Evolutionary conservation across 345 rosid species (phyloP).

Genomic region (Cardamine chenopodiifolia): DNA sequence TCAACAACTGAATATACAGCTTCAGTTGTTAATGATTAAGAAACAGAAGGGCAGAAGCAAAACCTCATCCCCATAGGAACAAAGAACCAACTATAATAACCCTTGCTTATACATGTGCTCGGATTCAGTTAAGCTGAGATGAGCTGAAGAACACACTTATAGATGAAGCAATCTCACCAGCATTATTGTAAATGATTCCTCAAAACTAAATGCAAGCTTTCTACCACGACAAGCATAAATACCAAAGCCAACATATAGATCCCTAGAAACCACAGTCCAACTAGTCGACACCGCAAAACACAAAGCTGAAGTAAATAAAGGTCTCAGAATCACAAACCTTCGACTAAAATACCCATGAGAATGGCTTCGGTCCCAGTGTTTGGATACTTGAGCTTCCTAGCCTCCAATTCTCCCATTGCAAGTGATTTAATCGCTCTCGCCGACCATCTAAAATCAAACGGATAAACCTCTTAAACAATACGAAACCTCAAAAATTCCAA

Average conservation of each 20-base stretch:
- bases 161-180: not conserved
- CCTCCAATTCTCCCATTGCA: constrained; percentile 83
- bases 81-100: constrained; percentile 3
- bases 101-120: not conserved
- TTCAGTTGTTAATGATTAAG: not conserved
- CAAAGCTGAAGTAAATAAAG: not conserved
- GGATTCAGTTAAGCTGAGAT: not conserved
- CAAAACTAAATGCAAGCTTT: not conserved
- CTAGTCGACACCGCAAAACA: not conserved
- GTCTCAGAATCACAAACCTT: constrained; percentile 59
- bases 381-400: constrained; percentile 91
- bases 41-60: not conserved
- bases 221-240: not conserved
- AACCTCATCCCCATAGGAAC: not conserved
- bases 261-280: not conserved
- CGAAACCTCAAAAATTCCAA: constrained; percentile 9
- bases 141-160: not conserved
- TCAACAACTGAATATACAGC: constrained; percentile 7
- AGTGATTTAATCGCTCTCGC: constrained; percentile 82
- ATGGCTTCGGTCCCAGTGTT: constrained; percentile 79
- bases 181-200: not conserved
- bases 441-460: constrained; percentile 68
- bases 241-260: not conserved
- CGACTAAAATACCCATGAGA: constrained; percentile 87
- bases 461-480: not conserved